Conservation (phyloP, 2,329 filamentous ascomycete species). For the Botryotinia calthae region DNA sequence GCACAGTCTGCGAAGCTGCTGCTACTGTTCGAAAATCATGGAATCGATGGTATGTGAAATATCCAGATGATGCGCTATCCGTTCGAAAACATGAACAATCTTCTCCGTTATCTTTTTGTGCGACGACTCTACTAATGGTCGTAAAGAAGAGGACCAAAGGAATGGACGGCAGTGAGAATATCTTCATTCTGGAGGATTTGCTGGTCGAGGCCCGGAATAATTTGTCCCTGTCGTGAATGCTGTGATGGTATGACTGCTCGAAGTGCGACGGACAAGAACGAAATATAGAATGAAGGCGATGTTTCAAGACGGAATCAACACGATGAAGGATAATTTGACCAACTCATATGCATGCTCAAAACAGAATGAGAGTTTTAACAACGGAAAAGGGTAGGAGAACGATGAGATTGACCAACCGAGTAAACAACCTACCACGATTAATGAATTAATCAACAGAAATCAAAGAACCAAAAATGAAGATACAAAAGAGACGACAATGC, state of each 20-base stretch:
- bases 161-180: not conserved
- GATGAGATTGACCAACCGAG: not conserved
- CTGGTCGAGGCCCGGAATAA: not conserved
- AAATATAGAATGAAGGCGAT: too few species aligned
- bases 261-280: not conserved
- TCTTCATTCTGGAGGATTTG: not conserved
- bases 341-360: not conserved
- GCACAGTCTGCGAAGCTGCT: constrained; percentile 20
- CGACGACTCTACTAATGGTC: constrained; percentile 14
- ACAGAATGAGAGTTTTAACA: not conserved
- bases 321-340: not conserved
- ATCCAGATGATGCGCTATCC: constrained; percentile 32
- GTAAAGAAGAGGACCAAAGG: not conserved
- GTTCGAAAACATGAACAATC: constrained; percentile 36
- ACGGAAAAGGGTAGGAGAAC: not conserved
- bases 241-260: not conserved
- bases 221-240: not conserved
- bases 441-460: not conserved
- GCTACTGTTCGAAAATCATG: constrained; percentile 34
- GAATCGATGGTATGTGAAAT: constrained; percentile 36
- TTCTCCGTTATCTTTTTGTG: constrained; percentile 33
- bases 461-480: not conserved
- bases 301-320: not conserved
- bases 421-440: not conserved
- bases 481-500: not conserved